A percentile compares a stretch with the other conserved stretches of the same genome.
phyloP scores from a whole-genome alignment of 2,329 filamentous ascomycete species.

The Exophiala xenobiotica region DNA sequence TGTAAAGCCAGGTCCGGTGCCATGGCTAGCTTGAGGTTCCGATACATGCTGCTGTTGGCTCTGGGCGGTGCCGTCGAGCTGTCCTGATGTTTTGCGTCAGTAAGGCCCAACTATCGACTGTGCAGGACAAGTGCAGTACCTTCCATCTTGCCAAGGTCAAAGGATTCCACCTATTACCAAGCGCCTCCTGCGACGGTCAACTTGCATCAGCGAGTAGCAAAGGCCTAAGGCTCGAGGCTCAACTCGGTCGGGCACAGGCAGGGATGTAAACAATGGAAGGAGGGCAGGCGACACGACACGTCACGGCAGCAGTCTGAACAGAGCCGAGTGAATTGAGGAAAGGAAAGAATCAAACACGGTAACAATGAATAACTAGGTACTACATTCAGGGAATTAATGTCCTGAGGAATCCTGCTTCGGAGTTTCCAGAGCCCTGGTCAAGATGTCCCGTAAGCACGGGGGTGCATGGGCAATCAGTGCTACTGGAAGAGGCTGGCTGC shows the following conservation, averaged over 20 bases:
- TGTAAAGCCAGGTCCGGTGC: conserved; percentile 29
- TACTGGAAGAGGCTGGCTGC: too few species aligned
- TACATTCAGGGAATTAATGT: too few species aligned
- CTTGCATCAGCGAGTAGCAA: too few species aligned
- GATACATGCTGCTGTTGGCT: conserved; percentile 10
- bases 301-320: not conserved
- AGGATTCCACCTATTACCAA: too few species aligned
- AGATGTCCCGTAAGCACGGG: too few species aligned
- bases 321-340: not conserved
- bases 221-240: not conserved
- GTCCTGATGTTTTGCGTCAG: conserved; percentile 14
- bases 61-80: conserved; percentile 10
- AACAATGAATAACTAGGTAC: too few species aligned
- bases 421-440: too few species aligned
- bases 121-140: conserved; percentile 4
- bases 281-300: not conserved
- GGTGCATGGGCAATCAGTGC: too few species aligned
- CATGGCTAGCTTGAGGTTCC: conserved; percentile 26
- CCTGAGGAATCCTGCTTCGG: too few species aligned
- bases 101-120: too few species aligned
- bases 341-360: not conserved
- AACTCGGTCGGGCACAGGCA: too few species aligned
- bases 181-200: too few species aligned
- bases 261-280: not conserved
- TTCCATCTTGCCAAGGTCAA: conserved; percentile 3